These are phyloP conservation scores for Botryotinia narcissicola DNA, from an alignment of 2,329 filamentous ascomycete genomes.

Conservation along the genomic window DNA sequence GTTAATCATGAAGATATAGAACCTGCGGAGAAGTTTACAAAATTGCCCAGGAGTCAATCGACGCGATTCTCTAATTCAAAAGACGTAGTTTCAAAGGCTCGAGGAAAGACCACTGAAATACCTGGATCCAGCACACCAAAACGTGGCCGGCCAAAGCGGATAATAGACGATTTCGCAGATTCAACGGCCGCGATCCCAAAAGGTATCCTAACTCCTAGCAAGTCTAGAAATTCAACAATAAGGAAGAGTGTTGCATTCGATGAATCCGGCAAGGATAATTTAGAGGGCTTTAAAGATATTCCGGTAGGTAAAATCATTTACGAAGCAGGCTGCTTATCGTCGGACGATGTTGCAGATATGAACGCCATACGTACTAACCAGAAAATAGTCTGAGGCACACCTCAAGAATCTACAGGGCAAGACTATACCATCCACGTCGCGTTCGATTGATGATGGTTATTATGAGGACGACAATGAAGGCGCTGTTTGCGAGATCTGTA, in stretches of 20 bases:
- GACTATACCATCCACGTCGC: not conserved
- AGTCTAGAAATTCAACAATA: constrained; percentile 41
- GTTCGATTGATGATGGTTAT: not conserved
- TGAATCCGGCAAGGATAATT: constrained; percentile 43
- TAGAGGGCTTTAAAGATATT: constrained; percentile 52
- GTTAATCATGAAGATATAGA: not conserved
- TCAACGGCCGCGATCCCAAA: constrained; percentile 40
- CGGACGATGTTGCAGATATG: not conserved
- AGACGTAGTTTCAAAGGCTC: not conserved
- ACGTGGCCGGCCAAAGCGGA: constrained; percentile 24
- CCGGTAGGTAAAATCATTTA: constrained; percentile 31
- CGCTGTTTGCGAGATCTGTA: constrained; percentile 14
- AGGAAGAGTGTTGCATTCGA: constrained; percentile 58
- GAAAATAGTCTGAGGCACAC: not conserved
- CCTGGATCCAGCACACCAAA: constrained; percentile 26
- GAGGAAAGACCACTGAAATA: not conserved
- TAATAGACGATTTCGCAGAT: not conserved
- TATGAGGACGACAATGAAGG: not conserved
- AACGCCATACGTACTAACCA: not conserved
- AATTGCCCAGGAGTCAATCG: not conserved
- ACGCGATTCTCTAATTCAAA: not conserved
- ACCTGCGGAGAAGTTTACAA: not conserved
- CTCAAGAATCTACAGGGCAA: not conserved
- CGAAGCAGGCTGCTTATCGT: not conserved
- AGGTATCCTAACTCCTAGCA: constrained; percentile 56